Evolutionary conservation across 202 grass and related monocot species (phyloP), one percentile per base, ranked within the genome.

Genomic region (Hordeum pubiflorum): DNA sequence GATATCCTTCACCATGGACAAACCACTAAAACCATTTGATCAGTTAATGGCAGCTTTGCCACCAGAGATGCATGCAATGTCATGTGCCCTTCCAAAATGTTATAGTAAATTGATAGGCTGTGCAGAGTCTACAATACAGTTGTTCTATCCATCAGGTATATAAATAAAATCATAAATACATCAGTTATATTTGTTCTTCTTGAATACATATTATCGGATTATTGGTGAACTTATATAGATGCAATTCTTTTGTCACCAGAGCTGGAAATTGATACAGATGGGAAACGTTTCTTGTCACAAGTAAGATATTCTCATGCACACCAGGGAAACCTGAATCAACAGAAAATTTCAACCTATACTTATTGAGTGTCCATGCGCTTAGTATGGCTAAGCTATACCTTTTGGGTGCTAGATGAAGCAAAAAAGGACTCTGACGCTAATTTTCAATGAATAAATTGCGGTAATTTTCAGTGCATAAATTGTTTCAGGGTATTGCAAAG

Each of bases 21-120:
- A 74, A 34, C 87, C 91, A 48, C 66, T 85, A 3, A 88, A 17
- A 24, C 91, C 91, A 74, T 90, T 93, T n/a, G 79, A 90, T 83
- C 91, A 88, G 83, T 79, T 93, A 23, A 69, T 93, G 91, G 91
- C 85, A 58, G 79, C 87, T 31, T 69, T 93, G 29, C 82, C 87
- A 61, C 79, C 59, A 29, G 33, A 83, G 83, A 90, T 81, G 85
- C 60, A 93, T 5, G 40, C 40, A 60, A 36, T 48, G 21, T 82
- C 73, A 22, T 65, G 0, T 80, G 85, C 69, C 9, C 56, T 93
- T n/a, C 82, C 87, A 5, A 77, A 75, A 23, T 78, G 74, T 52
- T 90, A 93, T 26, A 68, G 44, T 23, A 22, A 83, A 39, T 58
- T 93, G 43, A 88, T 93, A 63, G 73, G 22, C 23, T 26, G 40